Percentiles rank a stretch among this genome's conserved stretches.
These are phyloP conservation scores for Fusarium luffae DNA, from an alignment of 2,329 filamentous ascomycete genomes.

Conservation along the genomic window DNA sequence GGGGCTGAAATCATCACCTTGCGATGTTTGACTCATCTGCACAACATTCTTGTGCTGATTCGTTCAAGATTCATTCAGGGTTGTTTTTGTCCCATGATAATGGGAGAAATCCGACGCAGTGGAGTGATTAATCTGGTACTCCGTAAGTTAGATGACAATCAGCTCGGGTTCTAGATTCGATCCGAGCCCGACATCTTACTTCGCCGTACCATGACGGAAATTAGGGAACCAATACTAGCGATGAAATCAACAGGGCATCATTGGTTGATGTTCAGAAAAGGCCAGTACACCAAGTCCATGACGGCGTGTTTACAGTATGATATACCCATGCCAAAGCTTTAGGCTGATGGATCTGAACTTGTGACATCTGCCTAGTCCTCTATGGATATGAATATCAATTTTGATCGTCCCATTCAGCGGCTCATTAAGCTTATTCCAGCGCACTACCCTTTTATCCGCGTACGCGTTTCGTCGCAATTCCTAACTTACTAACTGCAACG, in stretches of 20 bases:
- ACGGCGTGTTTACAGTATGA: background rate
- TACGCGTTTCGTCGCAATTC: background rate
- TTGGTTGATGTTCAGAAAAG: conserved; percentile 22
- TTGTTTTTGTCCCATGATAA: background rate
- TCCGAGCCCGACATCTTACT: conserved; percentile 35
- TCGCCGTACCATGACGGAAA: conserved; percentile 4
- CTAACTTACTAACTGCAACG: background rate
- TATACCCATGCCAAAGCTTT: background rate
- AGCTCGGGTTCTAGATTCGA: conserved; percentile 26
- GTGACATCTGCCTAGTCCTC: background rate
- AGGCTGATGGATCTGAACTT: background rate
- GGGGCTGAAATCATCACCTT: background rate
- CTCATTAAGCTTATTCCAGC: background rate
- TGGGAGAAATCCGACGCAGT: background rate
- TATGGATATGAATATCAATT: background rate
- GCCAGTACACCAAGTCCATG: conserved; percentile 13
- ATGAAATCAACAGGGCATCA: conserved; percentile 15
- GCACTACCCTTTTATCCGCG: background rate
- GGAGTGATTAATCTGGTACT: background rate
- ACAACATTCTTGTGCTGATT: background rate
- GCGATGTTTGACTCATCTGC: background rate
- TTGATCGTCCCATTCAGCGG: background rate
- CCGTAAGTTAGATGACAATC: conserved; percentile 3
- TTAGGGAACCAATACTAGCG: conserved; percentile 2
- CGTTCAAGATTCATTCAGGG: background rate